These are phyloP conservation scores for Ascochyta rabiei DNA, from an alignment of 2,329 filamentous ascomycete genomes.

Conservation along the genomic window DNA sequence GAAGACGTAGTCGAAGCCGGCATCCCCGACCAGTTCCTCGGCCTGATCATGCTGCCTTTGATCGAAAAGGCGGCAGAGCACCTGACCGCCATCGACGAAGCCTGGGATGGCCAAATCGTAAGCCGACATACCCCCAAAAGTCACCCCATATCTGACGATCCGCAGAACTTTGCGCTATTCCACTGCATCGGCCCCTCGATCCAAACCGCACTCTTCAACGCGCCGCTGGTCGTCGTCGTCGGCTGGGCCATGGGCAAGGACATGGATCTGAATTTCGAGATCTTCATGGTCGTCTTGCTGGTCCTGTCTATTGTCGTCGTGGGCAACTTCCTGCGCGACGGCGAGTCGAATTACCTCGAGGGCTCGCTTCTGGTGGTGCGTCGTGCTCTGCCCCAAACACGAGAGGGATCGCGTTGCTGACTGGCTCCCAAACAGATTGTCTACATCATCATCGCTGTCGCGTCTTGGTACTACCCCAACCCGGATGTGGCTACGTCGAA, in stretches of 20 bases:
- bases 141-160: background rate
- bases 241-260: slow-evolving; percentile 75
- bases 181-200: slow-evolving; percentile 87
- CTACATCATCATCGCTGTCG: slow-evolving; percentile 67
- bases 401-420: background rate
- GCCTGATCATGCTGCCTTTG: slow-evolving; percentile 78
- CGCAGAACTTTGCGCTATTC: slow-evolving; percentile 75
- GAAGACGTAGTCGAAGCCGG: slow-evolving; percentile 62
- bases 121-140: background rate
- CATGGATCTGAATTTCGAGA: slow-evolving; percentile 84
- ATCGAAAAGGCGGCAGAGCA: slow-evolving; percentile 90
- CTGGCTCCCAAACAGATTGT: slow-evolving; percentile 52
- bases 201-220: slow-evolving; percentile 88
- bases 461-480: slow-evolving; percentile 67
- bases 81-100: slow-evolving; percentile 81
- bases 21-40: slow-evolving; percentile 61
- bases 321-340: slow-evolving; percentile 84
- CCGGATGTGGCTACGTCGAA: slow-evolving; percentile 48
- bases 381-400: background rate
- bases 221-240: slow-evolving; percentile 80
- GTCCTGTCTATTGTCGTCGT: slow-evolving; percentile 86
- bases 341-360: slow-evolving; percentile 90
- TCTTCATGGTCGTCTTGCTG: slow-evolving; percentile 83
- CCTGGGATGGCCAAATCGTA: slow-evolving; percentile 76
- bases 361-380: slow-evolving; percentile 73